Evolutionary conservation across 768 basidiomycete genomes (phyloP), one percentile per base, ranked within the genome.

Genomic region (Neoboletus magnificus): DNA sequence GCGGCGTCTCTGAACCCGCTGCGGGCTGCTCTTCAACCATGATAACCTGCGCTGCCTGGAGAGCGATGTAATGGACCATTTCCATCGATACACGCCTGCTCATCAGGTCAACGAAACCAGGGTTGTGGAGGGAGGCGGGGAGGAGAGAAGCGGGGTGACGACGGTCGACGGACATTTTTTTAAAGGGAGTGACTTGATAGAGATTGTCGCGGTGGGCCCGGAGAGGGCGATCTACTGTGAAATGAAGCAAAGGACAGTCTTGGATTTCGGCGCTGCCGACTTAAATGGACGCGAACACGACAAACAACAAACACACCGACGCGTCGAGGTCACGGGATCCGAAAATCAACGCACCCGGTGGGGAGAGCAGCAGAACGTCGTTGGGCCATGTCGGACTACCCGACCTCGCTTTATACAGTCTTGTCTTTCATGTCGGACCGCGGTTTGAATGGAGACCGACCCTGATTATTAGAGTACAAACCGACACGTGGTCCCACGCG

Each of bases 41-140:
- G 72, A 98, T 90, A 58, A 91, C 87, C 57, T 80, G 83, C 60
- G 81, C 82, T 42, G 88, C 81, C 76, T 86, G 84, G 67, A 83
- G 82, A 49, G 93, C 91, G 63, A 98, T 82, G 74, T 91, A 86
- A 55, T 82, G 70, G 69, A 98, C 82, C 88, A 98, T 94, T 55
- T 93, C 89, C 67, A 79, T 76, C 6, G 91, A 83, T 45, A 98
- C 91, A 29, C 82, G 84, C 64, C 80, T 83, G 60, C 81, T 76
- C 76, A 98, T 79, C 62, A 98, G 86, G 62, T 83, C 79, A 57
- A 95, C 77, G 59, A 98, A 82, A 57, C 82, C 83, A 23, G 87
- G 87, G 74, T 92, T 85, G 77, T 98, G 96, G 62, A 79, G 71
- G 57, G 80, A 79, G 52, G 82, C 75, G 58, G 89, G 88, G 50